phyloP scores from a whole-genome alignment of 176 grass and related monocot genomes.

The Cenchrus purpureus region DNA sequence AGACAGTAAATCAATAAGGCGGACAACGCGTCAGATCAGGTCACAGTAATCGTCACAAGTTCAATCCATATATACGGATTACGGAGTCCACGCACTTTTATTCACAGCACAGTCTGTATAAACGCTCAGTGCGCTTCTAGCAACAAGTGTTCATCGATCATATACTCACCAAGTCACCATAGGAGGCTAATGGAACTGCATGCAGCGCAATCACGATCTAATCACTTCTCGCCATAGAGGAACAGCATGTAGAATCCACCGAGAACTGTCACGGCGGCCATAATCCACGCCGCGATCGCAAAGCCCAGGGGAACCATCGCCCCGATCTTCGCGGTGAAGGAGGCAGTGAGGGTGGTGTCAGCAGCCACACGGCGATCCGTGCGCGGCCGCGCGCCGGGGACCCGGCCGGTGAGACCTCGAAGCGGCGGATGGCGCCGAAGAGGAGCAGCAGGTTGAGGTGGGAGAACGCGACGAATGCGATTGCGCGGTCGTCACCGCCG shows the following conservation, averaged over 20 bases:
- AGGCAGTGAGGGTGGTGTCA: conserved; percentile 19
- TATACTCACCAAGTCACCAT: no score
- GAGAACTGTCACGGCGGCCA: neutral
- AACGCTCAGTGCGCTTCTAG: no score
- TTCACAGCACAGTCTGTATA: no score
- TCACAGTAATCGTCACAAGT: no score
- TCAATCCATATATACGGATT: no score
- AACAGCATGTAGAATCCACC: conserved; percentile 16
- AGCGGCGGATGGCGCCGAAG: conserved; percentile 24
- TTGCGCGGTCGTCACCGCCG: neutral
- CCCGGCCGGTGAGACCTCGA: neutral
- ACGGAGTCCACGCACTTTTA: no score
- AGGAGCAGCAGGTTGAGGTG: conserved; percentile 41
- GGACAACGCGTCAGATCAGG: no score
- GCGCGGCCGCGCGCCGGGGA: neutral
- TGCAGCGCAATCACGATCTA: no score
- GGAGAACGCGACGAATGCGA: neutral
- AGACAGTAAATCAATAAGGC: no score
- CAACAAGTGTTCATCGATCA: no score
- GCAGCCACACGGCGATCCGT: conserved; percentile 36
- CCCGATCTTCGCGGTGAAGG: conserved; percentile 33
- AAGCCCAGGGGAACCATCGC: conserved; percentile 28
- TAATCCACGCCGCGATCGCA: neutral
- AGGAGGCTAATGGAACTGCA: no score
- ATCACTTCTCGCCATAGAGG: neutral